A percentile compares a stretch with the other conserved stretches of the same genome.
Conservation (phyloP, 2,329 filamentous ascomycete species). For the Aspergillus sp. region DNA sequence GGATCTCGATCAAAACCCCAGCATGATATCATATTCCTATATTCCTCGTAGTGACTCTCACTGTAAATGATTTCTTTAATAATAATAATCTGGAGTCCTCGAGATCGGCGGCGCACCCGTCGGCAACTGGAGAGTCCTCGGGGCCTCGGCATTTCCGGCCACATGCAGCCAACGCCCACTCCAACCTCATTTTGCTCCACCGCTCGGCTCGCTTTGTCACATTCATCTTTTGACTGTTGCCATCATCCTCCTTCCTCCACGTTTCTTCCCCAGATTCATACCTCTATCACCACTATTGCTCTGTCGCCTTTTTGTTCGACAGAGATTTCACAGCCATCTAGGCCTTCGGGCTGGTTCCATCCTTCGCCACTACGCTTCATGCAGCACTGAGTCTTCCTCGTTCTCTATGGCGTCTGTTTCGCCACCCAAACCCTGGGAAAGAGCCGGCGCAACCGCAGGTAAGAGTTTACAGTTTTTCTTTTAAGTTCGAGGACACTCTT, state of each 20-base stretch:
- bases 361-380: conserved; percentile 29
- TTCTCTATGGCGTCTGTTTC: conserved; percentile 65
- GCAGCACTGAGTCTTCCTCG: conserved; percentile 28
- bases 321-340: conserved; percentile 1
- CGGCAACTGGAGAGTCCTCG: conserved; percentile 16
- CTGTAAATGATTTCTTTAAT: neutral
- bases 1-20: neutral
- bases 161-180: conserved; percentile 22
- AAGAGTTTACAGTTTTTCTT: conserved; percentile 48
- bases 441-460: conserved; percentile 65
- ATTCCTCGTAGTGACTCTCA: neutral
- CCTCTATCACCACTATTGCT: neutral
- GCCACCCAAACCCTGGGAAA: conserved; percentile 97
- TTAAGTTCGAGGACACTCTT: neutral
- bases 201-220: conserved; percentile 20
- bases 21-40: neutral
- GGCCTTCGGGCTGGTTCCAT: conserved; percentile 10
- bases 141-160: conserved; percentile 27
- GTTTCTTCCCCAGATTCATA: conserved; percentile 14
- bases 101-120: neutral
- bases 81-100: neutral
- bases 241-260: conserved; percentile 11
- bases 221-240: conserved; percentile 21
- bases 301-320: neutral
- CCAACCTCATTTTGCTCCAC: conserved; percentile 21